Base-by-base conservation (phyloP, 805 yeast genomes). In the Tetrapisispora fleetii region DNA sequence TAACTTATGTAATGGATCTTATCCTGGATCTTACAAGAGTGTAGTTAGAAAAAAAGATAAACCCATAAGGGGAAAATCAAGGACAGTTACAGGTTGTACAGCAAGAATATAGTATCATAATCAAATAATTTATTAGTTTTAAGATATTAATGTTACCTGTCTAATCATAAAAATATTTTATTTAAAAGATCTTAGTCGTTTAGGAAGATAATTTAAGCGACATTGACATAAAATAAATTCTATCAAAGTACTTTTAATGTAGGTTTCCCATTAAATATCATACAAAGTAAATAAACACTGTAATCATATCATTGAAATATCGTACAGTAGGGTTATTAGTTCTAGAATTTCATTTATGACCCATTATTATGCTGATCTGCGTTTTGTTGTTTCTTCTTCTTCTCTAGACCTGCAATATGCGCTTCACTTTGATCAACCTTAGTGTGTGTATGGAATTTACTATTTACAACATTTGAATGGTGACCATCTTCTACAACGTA, bases 391-490 rank as follows among this genome's bases (percentile, higher is more conserved):
- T 52, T 43, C 69, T 86, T 90, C 62, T 81, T 85, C 72, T 81
- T 85, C 62, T 90, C 97, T 55, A 90, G 75, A 50, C 90, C 83
- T 11, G 97, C 96, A 68, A 90, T 90, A 65, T 90, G 98, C 0
- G 98, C 98, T 57, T 87, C 95, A 51, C 87, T 81, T 63, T 86
- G 95, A 56, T 89, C 96, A 45, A 90, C 97, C 54, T 78, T 79
- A 1, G 96, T 87, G 63, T 90, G 98, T 33, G 74, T 74, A 62
- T 90, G 98, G 58, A 80, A 81, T 8, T 70, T 65, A 19, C 80
- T 78, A 21, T 56, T 55, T 11, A 68, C 58, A 2, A 69, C 66
- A 19, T 65, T 65, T 36, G 68, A 72, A 48, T 74, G 72, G 30
- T 69, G 56, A 33, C 57, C 58, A 35, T 71, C 69, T 46, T 70